Evolutionary conservation across 139 green algal genomes (phyloP).

Genomic region (Zygnema circumcarinatum): DNA sequence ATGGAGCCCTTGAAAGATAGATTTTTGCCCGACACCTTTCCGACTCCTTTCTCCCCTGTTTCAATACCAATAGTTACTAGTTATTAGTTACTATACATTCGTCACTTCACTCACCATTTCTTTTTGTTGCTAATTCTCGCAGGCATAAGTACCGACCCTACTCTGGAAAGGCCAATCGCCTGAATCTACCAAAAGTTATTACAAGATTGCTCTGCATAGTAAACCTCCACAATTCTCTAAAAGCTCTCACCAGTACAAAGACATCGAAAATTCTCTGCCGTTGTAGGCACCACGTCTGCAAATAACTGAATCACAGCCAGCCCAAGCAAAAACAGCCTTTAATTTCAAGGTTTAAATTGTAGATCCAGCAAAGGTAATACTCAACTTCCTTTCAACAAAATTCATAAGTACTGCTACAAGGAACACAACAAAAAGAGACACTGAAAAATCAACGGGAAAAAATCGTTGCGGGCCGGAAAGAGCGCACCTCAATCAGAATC

Average conservation of each 20-base stretch:
- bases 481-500: conserved; percentile 11
- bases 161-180: neutral
- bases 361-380: too few relatives aligned
- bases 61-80: neutral
- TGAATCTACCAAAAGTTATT: conserved; percentile 1
- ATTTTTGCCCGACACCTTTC: conserved; percentile 58
- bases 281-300: conserved; percentile 33
- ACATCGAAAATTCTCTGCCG: conserved; percentile 50
- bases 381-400: too few relatives aligned
- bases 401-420: too few relatives aligned
- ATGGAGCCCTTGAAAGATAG: conserved; percentile 58
- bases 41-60: conserved; percentile 66
- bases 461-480: too few relatives aligned
- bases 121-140: conserved; percentile 5
- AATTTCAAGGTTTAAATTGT: conserved; percentile 4
- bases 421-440: too few relatives aligned
- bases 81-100: neutral
- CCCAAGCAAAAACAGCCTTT: too few relatives aligned
- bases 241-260: conserved; percentile 51
- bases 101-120: too few relatives aligned
- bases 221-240: too few relatives aligned
- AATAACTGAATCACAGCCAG: conserved; percentile 29
- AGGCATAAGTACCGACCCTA: neutral
- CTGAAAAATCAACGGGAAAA: too few relatives aligned
- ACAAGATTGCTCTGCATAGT: too few relatives aligned